These are phyloP conservation scores for Phytophthora citrophthora DNA, from an alignment of 352 stramenopile species.

Conservation along the genomic window DNA sequence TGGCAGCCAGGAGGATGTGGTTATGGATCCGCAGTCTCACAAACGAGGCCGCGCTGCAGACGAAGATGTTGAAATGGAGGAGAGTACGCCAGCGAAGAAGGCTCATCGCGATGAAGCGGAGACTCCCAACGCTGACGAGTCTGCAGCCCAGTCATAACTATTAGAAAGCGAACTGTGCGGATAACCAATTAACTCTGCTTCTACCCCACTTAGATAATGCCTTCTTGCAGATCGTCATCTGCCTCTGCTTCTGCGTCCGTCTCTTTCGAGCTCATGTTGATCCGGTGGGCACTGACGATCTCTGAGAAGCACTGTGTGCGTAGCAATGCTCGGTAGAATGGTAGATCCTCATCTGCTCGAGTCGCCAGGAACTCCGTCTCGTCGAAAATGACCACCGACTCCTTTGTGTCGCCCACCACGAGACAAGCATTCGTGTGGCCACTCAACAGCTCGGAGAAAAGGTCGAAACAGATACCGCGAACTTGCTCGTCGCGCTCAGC, in stretches of 20 bases:
- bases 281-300: constrained; percentile 79
- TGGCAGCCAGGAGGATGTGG: constrained; percentile 9
- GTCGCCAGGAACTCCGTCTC: constrained; percentile 83
- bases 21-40: constrained; percentile 6
- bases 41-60: constrained; percentile 30
- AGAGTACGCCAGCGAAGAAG: constrained; percentile 32
- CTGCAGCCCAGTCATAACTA: constrained; percentile 20
- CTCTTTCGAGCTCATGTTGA: constrained; percentile 56
- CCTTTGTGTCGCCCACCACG: constrained; percentile 84
- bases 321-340: constrained; percentile 74
- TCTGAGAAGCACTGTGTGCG: constrained; percentile 87
- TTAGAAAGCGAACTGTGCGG: constrained; percentile 17
- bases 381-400: constrained; percentile 90
- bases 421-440: constrained; percentile 79
- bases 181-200: constrained; percentile 7
- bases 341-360: constrained; percentile 55
- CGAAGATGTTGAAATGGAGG: constrained; percentile 12
- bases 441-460: constrained; percentile 67
- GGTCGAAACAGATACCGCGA: constrained; percentile 68
- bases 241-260: constrained; percentile 25
- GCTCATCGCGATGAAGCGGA: constrained; percentile 23
- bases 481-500: constrained; percentile 52
- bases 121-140: constrained; percentile 1
- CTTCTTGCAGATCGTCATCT: constrained; percentile 52
- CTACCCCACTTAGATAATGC: constrained; percentile 45